Base-by-base conservation (phyloP, 2,329 filamentous ascomycete genomes). In the Aureobasidium lini region DNA sequence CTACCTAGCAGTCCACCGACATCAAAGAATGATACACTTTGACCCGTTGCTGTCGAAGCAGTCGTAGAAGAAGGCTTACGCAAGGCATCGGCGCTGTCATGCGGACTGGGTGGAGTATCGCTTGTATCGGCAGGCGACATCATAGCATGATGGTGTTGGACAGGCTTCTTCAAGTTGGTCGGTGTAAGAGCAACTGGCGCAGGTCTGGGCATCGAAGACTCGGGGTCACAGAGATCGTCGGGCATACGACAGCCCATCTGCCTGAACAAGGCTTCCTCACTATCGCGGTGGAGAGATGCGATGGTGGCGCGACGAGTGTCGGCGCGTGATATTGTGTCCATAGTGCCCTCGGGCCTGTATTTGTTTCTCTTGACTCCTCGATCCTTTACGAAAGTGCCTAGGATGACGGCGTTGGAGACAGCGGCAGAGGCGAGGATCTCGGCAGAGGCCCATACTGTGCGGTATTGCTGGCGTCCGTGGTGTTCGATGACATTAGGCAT, bases 331-430 rank as follows among this genome's bases (percentile, higher is more conserved):
- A 77, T 74, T 59, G 75, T 76, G 64, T 83, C 81, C 40, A 73
- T 76, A 3, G 79, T 75, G 15, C 79, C 84, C 13, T 75, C 68
- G 61, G 76, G 70, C 66, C 87, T 86, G 75, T 89, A 96, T 69
- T 90, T 94, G 60, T 82, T 81, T 74, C 95, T 96, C 79, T 97
- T 97, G 42, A 91, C 77, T 29, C 94, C 94, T 57, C 90, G 84
- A 70, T 97, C 93, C 13, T 93, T 84, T 31, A 97, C 85, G 68
- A 97, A 97, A 0, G 92, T 95, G 11, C 93, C 93, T 2, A 99
- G 82, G 1, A 96, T 89, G 18, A 99, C 80, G 3, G 88, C 86
- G 70, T 97, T 99, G 11, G 93, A 89, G 0, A 95, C 88, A 0
- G 85, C 84, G 0, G 92, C 89, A 5, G 94, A 92, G 53, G 93